phyloP scores from a whole-genome alignment of 805 yeast species.

The Scheffersomyces lignosus region DNA sequence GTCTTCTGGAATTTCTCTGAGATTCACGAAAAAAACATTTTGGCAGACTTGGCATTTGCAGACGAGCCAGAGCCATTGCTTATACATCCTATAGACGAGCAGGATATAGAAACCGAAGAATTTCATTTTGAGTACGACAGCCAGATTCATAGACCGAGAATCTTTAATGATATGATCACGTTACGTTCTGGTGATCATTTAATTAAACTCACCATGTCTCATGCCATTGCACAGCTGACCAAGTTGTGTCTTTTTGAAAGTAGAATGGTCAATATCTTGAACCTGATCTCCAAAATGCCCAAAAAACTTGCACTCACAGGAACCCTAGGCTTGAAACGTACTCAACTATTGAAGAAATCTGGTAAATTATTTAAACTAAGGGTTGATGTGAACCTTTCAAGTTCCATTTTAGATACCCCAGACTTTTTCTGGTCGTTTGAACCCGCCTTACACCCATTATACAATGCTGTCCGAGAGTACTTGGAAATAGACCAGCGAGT shows the following conservation, averaged over 20 bases:
- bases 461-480: conserved; percentile 86
- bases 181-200: conserved; percentile 88
- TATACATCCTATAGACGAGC: conserved; percentile 75
- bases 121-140: conserved; percentile 72
- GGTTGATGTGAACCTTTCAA: conserved; percentile 89
- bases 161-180: conserved; percentile 92
- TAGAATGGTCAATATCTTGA: conserved; percentile 79
- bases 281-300: conserved; percentile 86
- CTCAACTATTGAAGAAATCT: conserved; percentile 81
- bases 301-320: conserved; percentile 90
- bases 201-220: conserved; percentile 89
- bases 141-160: conserved; percentile 64
- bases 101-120: conserved; percentile 91
- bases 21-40: conserved; percentile 85
- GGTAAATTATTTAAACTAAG: conserved; percentile 88
- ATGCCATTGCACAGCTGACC: conserved; percentile 95
- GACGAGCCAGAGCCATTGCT: conserved; percentile 49
- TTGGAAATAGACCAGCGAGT: conserved; percentile 94
- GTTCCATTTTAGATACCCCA: conserved; percentile 91
- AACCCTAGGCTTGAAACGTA: conserved; percentile 76
- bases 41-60: conserved; percentile 88
- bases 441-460: conserved; percentile 92
- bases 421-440: conserved; percentile 94
- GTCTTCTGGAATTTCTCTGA: conserved; percentile 97
- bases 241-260: conserved; percentile 90